phyloP scores from a whole-genome alignment of 495 filamentous ascomycete species.

The Annulohypoxylon bovei region DNA sequence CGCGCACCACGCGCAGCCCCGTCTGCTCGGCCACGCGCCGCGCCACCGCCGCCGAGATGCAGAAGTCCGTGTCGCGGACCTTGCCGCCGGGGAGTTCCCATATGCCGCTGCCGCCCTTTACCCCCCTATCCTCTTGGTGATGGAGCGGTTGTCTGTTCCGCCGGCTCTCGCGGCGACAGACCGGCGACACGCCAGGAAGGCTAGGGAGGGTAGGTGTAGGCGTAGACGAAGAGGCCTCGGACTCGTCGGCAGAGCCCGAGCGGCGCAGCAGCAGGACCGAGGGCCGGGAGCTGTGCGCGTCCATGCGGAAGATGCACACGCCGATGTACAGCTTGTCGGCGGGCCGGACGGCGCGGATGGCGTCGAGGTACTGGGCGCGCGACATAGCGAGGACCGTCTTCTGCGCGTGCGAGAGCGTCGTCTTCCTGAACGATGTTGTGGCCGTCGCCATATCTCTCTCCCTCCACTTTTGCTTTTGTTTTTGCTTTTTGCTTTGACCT shows the following conservation, averaged over 20 bases:
- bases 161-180: background rate
- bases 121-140: background rate
- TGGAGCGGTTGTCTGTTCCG: background rate
- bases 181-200: background rate
- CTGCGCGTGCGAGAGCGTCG: conserved; percentile 40
- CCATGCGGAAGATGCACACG: conserved; percentile 44
- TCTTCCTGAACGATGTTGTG: conserved; percentile 30
- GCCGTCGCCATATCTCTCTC: conserved; percentile 10
- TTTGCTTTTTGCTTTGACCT: background rate
- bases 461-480: background rate
- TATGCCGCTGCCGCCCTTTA: conserved; percentile 1
- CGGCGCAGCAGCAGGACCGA: conserved; percentile 38
- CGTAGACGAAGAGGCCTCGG: background rate
- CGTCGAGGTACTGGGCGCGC: conserved; percentile 38
- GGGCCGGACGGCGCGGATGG: conserved; percentile 25
- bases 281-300: conserved; percentile 32
- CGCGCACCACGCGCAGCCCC: conserved; percentile 32
- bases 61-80: conserved; percentile 38
- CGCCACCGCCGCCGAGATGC: conserved; percentile 40
- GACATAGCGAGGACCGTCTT: conserved; percentile 45
- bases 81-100: conserved; percentile 45
- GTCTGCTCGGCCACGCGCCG: conserved; percentile 37
- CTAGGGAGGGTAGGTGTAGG: too few species aligned
- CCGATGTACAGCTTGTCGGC: conserved; percentile 40
- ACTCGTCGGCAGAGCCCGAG: background rate